Evolutionary conservation across 1,139 yeast genomes (phyloP).

Genomic region (Magnusiomyces paraingens): DNA sequence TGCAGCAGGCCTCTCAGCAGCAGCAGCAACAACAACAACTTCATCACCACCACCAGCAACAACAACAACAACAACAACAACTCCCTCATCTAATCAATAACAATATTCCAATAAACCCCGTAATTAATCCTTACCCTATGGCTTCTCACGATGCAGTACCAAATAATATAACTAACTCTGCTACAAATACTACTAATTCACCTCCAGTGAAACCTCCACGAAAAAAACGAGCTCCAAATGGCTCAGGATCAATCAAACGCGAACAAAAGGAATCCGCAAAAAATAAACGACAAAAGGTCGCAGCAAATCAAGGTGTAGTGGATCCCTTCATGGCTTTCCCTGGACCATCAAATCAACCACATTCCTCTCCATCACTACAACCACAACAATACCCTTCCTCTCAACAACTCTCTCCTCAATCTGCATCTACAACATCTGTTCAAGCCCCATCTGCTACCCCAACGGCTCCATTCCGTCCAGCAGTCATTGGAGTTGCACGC

Average conservation of each 20-base stretch:
- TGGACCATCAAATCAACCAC: background rate
- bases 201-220: background rate
- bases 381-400: background rate
- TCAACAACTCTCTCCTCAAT: background rate
- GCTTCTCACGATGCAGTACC: no score
- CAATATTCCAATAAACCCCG: no score
- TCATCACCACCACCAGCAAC: background rate
- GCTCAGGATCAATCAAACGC: no score
- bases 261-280: no score
- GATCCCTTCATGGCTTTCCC: no score
- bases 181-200: background rate
- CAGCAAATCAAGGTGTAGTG: no score
- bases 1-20: background rate
- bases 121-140: no score
- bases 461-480: slow-evolving; percentile 1
- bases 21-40: background rate
- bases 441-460: background rate
- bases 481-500: slow-evolving; percentile 22
- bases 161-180: no score
- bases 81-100: no score
- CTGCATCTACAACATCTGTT: background rate
- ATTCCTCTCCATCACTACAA: background rate
- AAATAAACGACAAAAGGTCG: no score
- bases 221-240: background rate
- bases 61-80: background rate